Conservation (phyloP, 176 grass and related monocot genomes). For the Ananas comosus region DNA sequence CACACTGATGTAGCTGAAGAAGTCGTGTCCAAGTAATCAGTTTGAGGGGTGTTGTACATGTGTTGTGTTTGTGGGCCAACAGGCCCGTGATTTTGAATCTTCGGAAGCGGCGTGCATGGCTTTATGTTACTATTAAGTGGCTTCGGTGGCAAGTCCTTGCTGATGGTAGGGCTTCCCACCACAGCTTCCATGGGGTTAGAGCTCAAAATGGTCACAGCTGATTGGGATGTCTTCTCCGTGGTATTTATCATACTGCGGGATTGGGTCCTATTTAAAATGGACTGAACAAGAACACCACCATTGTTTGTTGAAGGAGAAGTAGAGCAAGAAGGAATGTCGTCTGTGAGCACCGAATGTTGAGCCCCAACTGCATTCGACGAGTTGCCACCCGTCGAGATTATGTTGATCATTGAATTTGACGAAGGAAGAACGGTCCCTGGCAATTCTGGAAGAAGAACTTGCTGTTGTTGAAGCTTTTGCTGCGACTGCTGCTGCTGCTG, state of each 20-base stretch:
- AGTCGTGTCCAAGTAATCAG: constrained; percentile 66
- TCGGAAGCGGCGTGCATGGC: constrained; percentile 31
- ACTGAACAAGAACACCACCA: constrained; percentile 34
- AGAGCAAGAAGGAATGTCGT: constrained; percentile 44
- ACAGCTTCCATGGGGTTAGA: constrained; percentile 13
- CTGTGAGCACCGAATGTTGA: constrained; percentile 27
- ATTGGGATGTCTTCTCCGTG: constrained; percentile 43
- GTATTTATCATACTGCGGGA: constrained; percentile 21
- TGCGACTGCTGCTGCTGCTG: constrained; percentile 26
- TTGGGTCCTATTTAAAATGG: constrained; percentile 35
- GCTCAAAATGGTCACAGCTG: constrained; percentile 35
- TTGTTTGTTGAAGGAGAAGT: constrained; percentile 39
- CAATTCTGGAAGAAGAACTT: constrained; percentile 28
- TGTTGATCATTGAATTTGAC: constrained; percentile 24
- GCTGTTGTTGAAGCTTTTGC: constrained; percentile 31
- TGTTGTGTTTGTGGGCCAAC: constrained; percentile 31
- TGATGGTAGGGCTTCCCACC: constrained; percentile 7
- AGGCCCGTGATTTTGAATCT: constrained; percentile 37
- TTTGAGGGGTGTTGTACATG: constrained; percentile 33
- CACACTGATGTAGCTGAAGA: constrained; percentile 72
- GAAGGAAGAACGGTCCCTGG: constrained; percentile 17
- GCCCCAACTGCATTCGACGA: constrained; percentile 29
- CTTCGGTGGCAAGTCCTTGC: constrained; percentile 25
- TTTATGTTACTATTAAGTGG: constrained; percentile 24
- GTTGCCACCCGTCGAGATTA: constrained; percentile 30